Evolutionary conservation across 1,284 basidiomycete species (phyloP).

Genomic region (Porogramme epimiltina): DNA sequence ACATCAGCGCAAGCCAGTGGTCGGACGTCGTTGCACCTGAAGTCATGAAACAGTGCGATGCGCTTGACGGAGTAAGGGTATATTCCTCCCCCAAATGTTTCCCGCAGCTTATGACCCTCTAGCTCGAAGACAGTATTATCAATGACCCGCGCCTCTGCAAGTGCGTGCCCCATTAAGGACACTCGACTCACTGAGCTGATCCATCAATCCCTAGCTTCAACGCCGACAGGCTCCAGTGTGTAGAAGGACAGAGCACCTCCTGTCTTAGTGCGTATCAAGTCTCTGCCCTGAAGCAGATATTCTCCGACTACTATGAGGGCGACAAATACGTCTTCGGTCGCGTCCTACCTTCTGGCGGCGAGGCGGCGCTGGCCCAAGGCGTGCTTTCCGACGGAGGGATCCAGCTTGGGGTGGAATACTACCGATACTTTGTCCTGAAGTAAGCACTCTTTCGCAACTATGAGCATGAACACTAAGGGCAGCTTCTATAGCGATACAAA

Average conservation of each 20-base stretch:
- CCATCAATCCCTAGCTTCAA: neutral
- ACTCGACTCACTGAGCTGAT: slow-evolving; percentile 11
- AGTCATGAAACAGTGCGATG: slow-evolving; percentile 27
- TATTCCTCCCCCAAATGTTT: neutral
- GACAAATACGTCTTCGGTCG: slow-evolving; percentile 18
- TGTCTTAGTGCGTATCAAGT: slow-evolving; percentile 36
- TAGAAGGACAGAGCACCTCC: neutral
- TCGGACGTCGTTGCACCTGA: slow-evolving; percentile 20
- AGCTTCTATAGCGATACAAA: slow-evolving; percentile 23
- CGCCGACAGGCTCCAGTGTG: neutral
- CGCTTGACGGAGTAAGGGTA: slow-evolving; percentile 27
- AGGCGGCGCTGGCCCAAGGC: slow-evolving; percentile 30
- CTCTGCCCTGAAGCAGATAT: slow-evolving; percentile 32
- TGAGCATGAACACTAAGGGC: neutral
- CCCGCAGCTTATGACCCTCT: neutral
- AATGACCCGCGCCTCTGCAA: slow-evolving; percentile 33
- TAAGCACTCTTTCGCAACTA: neutral
- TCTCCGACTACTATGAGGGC: slow-evolving; percentile 29
- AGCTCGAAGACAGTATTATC: slow-evolving; percentile 33
- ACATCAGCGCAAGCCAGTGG: slow-evolving; percentile 18
- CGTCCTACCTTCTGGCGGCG: slow-evolving; percentile 29
- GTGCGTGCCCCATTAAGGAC: slow-evolving; percentile 8
- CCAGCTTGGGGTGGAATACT: slow-evolving; percentile 18
- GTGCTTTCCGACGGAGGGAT: slow-evolving; percentile 19
- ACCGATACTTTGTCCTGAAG: slow-evolving; percentile 25